Conservation (phyloP, 1,139 yeast genomes). For the Saccharomyces pastorianus region DNA sequence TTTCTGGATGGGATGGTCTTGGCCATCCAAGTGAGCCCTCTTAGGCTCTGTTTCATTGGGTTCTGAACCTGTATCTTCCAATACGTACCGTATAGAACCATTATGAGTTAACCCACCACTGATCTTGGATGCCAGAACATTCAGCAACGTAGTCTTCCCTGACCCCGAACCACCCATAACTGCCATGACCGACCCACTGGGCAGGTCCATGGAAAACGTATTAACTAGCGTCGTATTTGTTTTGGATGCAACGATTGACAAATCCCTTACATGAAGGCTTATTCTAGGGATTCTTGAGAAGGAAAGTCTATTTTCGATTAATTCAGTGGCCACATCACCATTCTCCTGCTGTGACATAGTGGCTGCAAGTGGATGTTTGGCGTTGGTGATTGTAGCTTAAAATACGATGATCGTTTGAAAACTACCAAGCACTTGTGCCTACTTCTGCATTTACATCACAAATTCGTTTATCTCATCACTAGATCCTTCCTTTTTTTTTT, state of each 20-base stretch:
- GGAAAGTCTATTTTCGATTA: slow-evolving; percentile 22
- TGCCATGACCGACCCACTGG: slow-evolving; percentile 28
- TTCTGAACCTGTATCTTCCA: slow-evolving; percentile 6
- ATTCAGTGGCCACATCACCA: slow-evolving; percentile 6
- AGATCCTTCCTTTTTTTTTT: neutral
- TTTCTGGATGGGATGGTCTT: neutral
- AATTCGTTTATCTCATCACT: neutral
- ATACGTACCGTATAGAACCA: slow-evolving; percentile 30
- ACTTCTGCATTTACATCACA: neutral
- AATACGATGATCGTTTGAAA: neutral
- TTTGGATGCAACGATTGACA: slow-evolving; percentile 23
- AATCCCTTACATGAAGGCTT: slow-evolving; percentile 21
- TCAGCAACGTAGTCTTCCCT: slow-evolving; percentile 76
- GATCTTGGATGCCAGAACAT: slow-evolving; percentile 59
- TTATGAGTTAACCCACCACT: slow-evolving; percentile 35
- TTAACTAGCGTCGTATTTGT: slow-evolving; percentile 16
- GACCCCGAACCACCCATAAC: slow-evolving; percentile 49
- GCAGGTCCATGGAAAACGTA: slow-evolving; percentile 22
- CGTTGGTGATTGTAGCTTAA: neutral
- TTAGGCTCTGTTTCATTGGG: neutral
- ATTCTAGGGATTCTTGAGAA: slow-evolving; percentile 20
- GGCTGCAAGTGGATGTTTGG: neutral
- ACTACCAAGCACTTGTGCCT: neutral
- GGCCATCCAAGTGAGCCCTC: neutral
- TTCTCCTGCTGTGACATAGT: neutral